A percentile compares a stretch with the other conserved stretches of the same genome.
phyloP scores from a whole-genome alignment of 2,329 filamentous ascomycete genomes.

The Hypoxylon sp. region DNA sequence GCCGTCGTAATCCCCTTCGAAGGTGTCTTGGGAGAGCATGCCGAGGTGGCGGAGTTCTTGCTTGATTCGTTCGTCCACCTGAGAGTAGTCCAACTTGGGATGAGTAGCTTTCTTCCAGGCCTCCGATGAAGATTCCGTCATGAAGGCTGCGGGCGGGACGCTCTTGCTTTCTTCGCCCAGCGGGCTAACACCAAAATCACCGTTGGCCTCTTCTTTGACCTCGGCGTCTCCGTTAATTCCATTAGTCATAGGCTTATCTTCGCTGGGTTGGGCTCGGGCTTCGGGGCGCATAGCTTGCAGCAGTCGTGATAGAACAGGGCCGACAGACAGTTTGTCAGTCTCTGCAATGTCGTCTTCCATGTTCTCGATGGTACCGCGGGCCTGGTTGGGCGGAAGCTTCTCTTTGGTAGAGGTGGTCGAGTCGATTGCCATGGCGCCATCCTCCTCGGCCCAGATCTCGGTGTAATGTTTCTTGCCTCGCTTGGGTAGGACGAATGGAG shows the following conservation, averaged over 20 bases:
- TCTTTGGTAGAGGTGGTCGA: conserved; percentile 70
- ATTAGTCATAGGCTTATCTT: conserved; percentile 68
- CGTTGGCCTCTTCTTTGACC: conserved; percentile 67
- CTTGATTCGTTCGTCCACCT: conserved; percentile 90
- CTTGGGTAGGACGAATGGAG: conserved; percentile 86
- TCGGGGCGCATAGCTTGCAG: conserved; percentile 86
- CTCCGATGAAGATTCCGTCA: conserved; percentile 80
- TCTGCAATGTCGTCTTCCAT: conserved; percentile 89
- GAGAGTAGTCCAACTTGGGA: conserved; percentile 82
- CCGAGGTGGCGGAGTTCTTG: conserved; percentile 92
- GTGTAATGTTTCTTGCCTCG: conserved; percentile 87
- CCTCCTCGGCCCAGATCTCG: conserved; percentile 94
- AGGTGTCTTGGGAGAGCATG: conserved; percentile 76
- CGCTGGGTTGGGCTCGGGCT: conserved; percentile 64
- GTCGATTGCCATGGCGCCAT: conserved; percentile 82
- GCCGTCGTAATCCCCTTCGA: conserved; percentile 82
- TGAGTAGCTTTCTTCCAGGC: conserved; percentile 83
- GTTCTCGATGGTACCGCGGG: conserved; percentile 86
- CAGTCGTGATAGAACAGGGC: conserved; percentile 85
- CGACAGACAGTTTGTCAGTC: conserved; percentile 88
- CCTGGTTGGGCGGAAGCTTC: conserved; percentile 80
- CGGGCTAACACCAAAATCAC: conserved; percentile 56
- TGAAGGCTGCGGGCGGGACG: conserved; percentile 78
- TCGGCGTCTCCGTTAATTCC: conserved; percentile 58
- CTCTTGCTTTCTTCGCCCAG: conserved; percentile 57